phyloP scores from a whole-genome alignment of 257 asterid species.

The Buddleja alternifolia region DNA sequence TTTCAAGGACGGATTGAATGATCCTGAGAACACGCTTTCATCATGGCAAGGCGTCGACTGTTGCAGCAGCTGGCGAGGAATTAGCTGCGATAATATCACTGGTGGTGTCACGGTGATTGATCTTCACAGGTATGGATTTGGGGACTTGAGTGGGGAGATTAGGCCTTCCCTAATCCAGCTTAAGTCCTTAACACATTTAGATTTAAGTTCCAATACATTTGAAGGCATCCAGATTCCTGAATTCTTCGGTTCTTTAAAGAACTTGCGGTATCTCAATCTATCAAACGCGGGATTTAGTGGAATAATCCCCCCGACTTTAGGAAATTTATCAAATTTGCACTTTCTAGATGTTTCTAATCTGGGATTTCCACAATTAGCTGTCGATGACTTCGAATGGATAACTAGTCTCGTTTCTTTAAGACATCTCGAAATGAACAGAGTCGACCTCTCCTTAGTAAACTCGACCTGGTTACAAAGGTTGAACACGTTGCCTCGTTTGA shows the following conservation, averaged over 20 bases:
- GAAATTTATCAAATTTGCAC: slow-evolving; percentile 49
- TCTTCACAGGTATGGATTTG: slow-evolving; percentile 48
- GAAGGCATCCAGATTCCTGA: slow-evolving; percentile 44
- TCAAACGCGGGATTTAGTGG: slow-evolving; percentile 55
- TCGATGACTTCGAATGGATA: slow-evolving; percentile 41
- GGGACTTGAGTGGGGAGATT: slow-evolving; percentile 62
- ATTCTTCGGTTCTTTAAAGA: slow-evolving; percentile 47
- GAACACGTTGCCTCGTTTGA: slow-evolving; percentile 43
- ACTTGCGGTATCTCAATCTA: slow-evolving; percentile 45
- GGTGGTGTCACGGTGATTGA: slow-evolving; percentile 39
- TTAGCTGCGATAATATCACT: slow-evolving; percentile 36
- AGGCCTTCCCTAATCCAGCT: slow-evolving; percentile 49
- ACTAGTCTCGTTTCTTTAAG: slow-evolving; percentile 42
- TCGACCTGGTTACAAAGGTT: slow-evolving; percentile 41
- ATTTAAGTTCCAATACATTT: slow-evolving; percentile 56
- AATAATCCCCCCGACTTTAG: slow-evolving; percentile 37
- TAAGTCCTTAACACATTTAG: slow-evolving; percentile 42
- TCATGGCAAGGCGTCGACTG: slow-evolving; percentile 50
- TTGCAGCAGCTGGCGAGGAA: slow-evolving; percentile 55
- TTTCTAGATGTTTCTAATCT: slow-evolving; percentile 52
- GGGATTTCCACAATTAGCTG: slow-evolving; percentile 26
- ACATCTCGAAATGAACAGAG: slow-evolving; percentile 43
- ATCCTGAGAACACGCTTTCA: slow-evolving; percentile 47
- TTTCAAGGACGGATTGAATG: slow-evolving; percentile 55
- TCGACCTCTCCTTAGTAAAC: slow-evolving; percentile 46